Base-by-base conservation (phyloP, 2,329 filamentous ascomycete species). In the Ascochyta fabae region DNA sequence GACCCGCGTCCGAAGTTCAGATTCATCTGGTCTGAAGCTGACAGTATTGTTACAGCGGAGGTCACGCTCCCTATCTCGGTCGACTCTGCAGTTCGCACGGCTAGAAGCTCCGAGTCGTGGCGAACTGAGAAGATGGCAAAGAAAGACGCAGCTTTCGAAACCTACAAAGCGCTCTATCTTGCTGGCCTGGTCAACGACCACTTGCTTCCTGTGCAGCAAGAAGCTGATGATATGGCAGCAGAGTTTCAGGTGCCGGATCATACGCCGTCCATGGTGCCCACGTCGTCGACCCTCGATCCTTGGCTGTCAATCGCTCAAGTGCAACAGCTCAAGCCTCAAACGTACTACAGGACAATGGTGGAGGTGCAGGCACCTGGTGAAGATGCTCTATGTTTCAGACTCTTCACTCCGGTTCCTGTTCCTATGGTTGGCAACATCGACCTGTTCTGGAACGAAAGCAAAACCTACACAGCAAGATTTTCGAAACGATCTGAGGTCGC, bases 61-160 rank as follows among this genome's bases (percentile, higher is more conserved):
- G 89, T 96, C 0, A 79, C 85, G 2, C 79, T 98, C 2, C 94
- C 94, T 0, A 80, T 83, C 4, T 88, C 85, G 4, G 78, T 98
- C 0, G 83, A 90, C n/a, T 77, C 81, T 4, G 72, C 81, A 12
- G 73, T 92, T 9, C 84, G 89, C 15, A 77, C 74, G 35, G 80
- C 83, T 0, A 65, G 75, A 22, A 85, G 88, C 47, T 71, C 73
- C 26, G 59, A 70, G 33, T 59, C 72, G n/a, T 97, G 92, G 92
- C 74, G 63, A 10, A 90, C 87, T 0, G 88, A 95, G 66, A 84
- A 81, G 53, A 86, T 86, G 62, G 92, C 92, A 0, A 86, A 81
- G 62, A 91, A 89, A 68, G 94, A 97, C 73, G 91, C 89, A 1
- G 89, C 91, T 0, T 95, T 96, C 58, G 85, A 91, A 67, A 90